A percentile compares a stretch with the other conserved stretches of the same genome.
Conservation (phyloP, 768 basidiomycete species). For the Crucibulum laeve region DNA sequence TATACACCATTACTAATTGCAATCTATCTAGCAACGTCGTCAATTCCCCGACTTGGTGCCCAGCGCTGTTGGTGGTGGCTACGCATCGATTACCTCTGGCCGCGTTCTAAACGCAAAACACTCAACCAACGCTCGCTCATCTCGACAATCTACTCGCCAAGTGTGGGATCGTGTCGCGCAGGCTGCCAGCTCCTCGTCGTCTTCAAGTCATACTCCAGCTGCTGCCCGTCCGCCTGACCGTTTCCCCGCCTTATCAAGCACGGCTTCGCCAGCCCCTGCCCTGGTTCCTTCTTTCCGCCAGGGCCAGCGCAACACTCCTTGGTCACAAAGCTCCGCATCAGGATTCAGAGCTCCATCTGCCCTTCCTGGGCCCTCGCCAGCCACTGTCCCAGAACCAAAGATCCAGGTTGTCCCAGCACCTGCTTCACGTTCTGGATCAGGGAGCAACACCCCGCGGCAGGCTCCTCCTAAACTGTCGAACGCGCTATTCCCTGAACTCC, state of each 20-base stretch:
- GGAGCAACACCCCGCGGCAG: conserved; percentile 5
- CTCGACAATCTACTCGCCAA: conserved; percentile 55
- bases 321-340: conserved; percentile 41
- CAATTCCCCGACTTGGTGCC: conserved; percentile 80
- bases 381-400: conserved; percentile 13
- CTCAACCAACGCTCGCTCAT: conserved; percentile 55
- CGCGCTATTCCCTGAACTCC: conserved; percentile 68
- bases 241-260: conserved; percentile 28
- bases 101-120: conserved; percentile 84
- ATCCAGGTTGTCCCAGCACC: conserved; percentile 8
- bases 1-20: background rate
- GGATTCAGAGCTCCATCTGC: conserved; percentile 12
- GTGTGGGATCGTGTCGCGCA: conserved; percentile 87
- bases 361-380: conserved; percentile 8
- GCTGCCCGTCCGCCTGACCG: conserved; percentile 21
- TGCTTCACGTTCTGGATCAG: conserved; percentile 2
- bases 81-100: conserved; percentile 77
- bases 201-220: conserved; percentile 16
- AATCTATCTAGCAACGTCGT: conserved; percentile 60
- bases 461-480: conserved; percentile 44
- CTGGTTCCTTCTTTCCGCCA: conserved; percentile 33
- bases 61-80: conserved; percentile 54
- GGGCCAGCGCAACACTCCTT: conserved; percentile 54
- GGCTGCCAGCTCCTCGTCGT: conserved; percentile 54
- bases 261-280: conserved; percentile 9